Evolutionary conservation across 2,329 filamentous ascomycete species (phyloP).

Genomic region (Diaporthe vaccinii): DNA sequence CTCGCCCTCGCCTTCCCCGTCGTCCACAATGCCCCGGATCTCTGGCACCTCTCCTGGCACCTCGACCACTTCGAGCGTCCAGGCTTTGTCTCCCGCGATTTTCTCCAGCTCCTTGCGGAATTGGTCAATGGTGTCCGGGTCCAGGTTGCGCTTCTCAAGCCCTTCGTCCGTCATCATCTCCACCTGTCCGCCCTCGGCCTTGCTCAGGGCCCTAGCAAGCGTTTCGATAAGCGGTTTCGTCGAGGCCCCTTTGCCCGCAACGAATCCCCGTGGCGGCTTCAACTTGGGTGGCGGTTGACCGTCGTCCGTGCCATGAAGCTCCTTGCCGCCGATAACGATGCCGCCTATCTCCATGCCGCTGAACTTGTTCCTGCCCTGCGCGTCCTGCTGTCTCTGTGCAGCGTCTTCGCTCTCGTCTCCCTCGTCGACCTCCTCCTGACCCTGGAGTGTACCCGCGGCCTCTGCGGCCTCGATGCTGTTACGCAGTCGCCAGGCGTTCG

Average conservation of each 20-base stretch:
- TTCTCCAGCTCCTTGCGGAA: conserved; percentile 77
- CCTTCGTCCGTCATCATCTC: conserved; percentile 75
- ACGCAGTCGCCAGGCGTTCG: conserved; percentile 55
- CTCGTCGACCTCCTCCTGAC: conserved; percentile 40
- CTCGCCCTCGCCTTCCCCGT: conserved; percentile 61
- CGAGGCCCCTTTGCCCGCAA: conserved; percentile 45
- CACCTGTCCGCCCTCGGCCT: conserved; percentile 72
- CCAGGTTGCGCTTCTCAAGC: conserved; percentile 76
- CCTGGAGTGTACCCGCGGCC: conserved; percentile 46
- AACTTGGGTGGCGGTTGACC: conserved; percentile 62
- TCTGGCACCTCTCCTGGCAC: conserved; percentile 71
- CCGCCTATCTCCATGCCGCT: conserved; percentile 63
- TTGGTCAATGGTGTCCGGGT: conserved; percentile 76
- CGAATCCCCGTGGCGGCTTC: conserved; percentile 58
- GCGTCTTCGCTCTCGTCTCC: conserved; percentile 31
- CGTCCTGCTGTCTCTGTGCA: conserved; percentile 18
- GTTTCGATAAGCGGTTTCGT: conserved; percentile 55
- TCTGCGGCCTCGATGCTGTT: conserved; percentile 56
- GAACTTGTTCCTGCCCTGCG: conserved; percentile 42
- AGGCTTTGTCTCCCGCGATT: conserved; percentile 78
- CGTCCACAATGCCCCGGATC: conserved; percentile 78
- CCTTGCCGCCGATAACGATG: conserved; percentile 65
- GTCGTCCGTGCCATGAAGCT: conserved; percentile 62
- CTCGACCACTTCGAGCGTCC: conserved; percentile 86
- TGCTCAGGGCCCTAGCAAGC: conserved; percentile 59